A percentile compares a stretch with the other conserved stretches of the same genome.
Evolutionary conservation across 768 basidiomycete species (phyloP).

Genomic region (Rossbeevera mucosa): DNA sequence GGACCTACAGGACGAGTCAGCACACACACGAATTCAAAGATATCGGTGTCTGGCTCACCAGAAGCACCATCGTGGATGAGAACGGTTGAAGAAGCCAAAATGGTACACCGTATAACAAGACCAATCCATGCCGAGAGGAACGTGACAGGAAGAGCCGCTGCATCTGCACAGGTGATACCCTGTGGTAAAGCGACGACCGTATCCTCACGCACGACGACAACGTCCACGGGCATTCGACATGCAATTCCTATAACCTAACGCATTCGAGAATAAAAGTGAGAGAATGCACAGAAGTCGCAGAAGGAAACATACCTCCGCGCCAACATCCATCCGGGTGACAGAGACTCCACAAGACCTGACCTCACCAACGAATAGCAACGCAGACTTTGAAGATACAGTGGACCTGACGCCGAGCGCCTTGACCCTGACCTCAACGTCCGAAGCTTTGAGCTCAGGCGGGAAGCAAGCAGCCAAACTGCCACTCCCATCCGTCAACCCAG

Average conservation of each 20-base stretch:
- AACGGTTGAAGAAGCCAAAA: constrained; percentile 20
- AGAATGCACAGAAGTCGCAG: background rate
- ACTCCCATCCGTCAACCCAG: constrained; percentile 8
- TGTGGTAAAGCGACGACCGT: constrained; percentile 12
- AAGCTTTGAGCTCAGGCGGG: constrained; percentile 13
- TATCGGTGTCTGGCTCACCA: constrained; percentile 7
- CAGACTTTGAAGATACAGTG: constrained; percentile 6
- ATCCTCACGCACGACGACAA: constrained; percentile 13
- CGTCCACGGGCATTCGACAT: constrained; percentile 13
- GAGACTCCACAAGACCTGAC: constrained; percentile 17
- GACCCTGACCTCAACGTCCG: constrained; percentile 19
- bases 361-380: constrained; percentile 15
- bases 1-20: constrained; percentile 12
- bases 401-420: constrained; percentile 12
- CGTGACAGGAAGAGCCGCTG: constrained; percentile 17
- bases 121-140: constrained; percentile 29
- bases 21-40: background rate
- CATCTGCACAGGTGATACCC: constrained; percentile 14
- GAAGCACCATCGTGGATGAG: constrained; percentile 27
- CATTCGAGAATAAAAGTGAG: background rate
- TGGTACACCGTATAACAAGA: constrained; percentile 15
- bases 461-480: constrained; percentile 18
- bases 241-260: constrained; percentile 18
- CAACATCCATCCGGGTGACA: constrained; percentile 5
- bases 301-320: constrained; percentile 3